phyloP scores from a whole-genome alignment of 768 basidiomycete species.

The Russula griseocarnosa region DNA sequence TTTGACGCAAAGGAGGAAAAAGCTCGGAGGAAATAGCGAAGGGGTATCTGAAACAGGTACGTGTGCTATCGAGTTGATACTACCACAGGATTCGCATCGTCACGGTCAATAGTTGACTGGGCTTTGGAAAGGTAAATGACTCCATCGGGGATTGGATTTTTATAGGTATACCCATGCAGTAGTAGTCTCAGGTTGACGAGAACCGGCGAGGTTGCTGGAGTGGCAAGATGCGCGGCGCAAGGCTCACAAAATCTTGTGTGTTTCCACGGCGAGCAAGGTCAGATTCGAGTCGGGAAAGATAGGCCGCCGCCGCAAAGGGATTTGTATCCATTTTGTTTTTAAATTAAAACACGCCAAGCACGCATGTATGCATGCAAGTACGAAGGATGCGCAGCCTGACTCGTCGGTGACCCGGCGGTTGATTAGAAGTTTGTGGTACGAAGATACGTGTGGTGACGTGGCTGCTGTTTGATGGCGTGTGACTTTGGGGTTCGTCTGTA shows the following conservation, averaged over 20 bases:
- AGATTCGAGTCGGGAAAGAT: too few relatives aligned
- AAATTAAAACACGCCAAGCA: too few relatives aligned
- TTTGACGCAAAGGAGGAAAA: slow-evolving; percentile 4
- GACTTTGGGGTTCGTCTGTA: not conserved
- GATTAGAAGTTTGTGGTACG: not conserved
- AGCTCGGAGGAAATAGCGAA: not conserved
- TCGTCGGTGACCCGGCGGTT: not conserved
- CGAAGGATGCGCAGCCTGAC: not conserved
- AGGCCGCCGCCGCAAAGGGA: too few relatives aligned
- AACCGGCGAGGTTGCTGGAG: too few relatives aligned
- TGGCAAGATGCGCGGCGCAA: too few relatives aligned
- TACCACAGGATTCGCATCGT: not conserved
- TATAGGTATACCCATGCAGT: not conserved
- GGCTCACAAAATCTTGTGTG: too few relatives aligned
- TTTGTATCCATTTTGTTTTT: too few relatives aligned
- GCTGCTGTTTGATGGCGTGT: not conserved
- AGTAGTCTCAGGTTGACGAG: too few relatives aligned
- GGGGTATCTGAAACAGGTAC: not conserved
- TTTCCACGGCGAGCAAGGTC: too few relatives aligned
- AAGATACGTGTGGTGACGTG: not conserved
- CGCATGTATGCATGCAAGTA: too few relatives aligned
- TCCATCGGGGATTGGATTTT: not conserved
- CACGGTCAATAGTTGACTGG: not conserved
- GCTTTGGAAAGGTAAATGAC: not conserved
- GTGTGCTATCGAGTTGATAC: not conserved